These are phyloP conservation scores for Thalassiosira gravida DNA, from an alignment of 352 stramenopile species.

Conservation along the genomic window DNA sequence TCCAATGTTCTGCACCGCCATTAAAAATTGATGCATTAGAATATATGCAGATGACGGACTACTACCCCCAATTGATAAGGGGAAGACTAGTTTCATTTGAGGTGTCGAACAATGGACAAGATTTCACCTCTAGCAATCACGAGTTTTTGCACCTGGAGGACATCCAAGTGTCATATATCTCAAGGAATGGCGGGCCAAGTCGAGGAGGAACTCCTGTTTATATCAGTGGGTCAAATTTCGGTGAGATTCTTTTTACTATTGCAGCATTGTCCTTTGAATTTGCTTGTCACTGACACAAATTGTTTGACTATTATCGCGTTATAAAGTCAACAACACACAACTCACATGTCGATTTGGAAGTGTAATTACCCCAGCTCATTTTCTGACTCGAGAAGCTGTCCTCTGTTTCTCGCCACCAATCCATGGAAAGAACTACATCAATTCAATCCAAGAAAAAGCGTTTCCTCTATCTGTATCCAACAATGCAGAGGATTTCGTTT, in stretches of 20 bases:
- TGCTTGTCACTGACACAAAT: slow-evolving; percentile 38
- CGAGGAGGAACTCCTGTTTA: slow-evolving; percentile 80
- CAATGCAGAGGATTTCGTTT: slow-evolving; percentile 93
- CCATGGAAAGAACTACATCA: slow-evolving; percentile 48
- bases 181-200: slow-evolving; percentile 46
- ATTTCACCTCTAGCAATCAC: slow-evolving; percentile 91
- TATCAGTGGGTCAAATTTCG: slow-evolving; percentile 72
- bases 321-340: slow-evolving; percentile 90
- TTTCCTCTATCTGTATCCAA: slow-evolving; percentile 91
- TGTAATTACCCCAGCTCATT: slow-evolving; percentile 87
- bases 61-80: slow-evolving; percentile 89
- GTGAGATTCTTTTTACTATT: slow-evolving; percentile 27
- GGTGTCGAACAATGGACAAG: slow-evolving; percentile 93
- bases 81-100: slow-evolving; percentile 90
- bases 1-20: slow-evolving; percentile 88
- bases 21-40: slow-evolving; percentile 52
- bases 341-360: slow-evolving; percentile 90
- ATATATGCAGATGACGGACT: slow-evolving; percentile 21
- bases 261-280: not conserved
- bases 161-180: slow-evolving; percentile 73
- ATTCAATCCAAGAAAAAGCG: slow-evolving; percentile 49
- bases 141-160: slow-evolving; percentile 93
- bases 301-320: slow-evolving; percentile 62
- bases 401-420: slow-evolving; percentile 88
- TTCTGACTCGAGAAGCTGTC: slow-evolving; percentile 88